These are phyloP conservation scores for Vitis cinerea DNA, from an alignment of 164 flowering plant genomes.

Conservation along the genomic window DNA sequence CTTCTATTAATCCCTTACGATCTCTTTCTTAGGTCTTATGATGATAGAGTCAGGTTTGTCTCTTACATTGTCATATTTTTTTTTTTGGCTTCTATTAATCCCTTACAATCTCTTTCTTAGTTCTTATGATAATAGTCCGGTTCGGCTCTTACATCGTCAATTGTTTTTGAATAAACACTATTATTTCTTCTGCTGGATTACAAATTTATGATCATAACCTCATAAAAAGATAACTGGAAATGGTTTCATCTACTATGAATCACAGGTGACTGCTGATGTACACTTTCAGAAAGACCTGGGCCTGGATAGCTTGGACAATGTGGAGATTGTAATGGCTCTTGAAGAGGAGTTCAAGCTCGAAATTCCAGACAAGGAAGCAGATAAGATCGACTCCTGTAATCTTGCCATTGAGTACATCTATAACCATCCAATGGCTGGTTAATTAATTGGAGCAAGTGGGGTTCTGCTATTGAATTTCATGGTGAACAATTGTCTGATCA, in stretches of 20 bases:
- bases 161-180: too few species aligned
- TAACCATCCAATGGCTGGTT: constrained; percentile 84
- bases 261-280: constrained; percentile 75
- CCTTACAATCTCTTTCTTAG: too few species aligned
- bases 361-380: constrained; percentile 92
- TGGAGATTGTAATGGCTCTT: constrained; percentile 90
- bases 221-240: not conserved
- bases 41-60: too few species aligned
- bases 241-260: constrained; percentile 1
- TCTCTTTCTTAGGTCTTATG: too few species aligned
- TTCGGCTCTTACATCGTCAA: too few species aligned
- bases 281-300: constrained; percentile 90
- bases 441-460: constrained; percentile 9
- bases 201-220: not conserved
- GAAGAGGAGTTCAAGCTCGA: constrained; percentile 94
- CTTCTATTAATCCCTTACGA: too few species aligned
- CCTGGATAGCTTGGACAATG: constrained; percentile 88
- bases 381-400: constrained; percentile 73
- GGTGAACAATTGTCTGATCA: not conserved
- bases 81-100: too few species aligned
- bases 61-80: too few species aligned
- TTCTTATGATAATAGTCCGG: too few species aligned
- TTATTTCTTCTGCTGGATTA: not conserved
- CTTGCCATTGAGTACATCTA: constrained; percentile 77
- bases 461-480: constrained; percentile 3